These are phyloP conservation scores for Populus hybrid DNA, from an alignment of 441 rosid genomes.

Conservation along the genomic window DNA sequence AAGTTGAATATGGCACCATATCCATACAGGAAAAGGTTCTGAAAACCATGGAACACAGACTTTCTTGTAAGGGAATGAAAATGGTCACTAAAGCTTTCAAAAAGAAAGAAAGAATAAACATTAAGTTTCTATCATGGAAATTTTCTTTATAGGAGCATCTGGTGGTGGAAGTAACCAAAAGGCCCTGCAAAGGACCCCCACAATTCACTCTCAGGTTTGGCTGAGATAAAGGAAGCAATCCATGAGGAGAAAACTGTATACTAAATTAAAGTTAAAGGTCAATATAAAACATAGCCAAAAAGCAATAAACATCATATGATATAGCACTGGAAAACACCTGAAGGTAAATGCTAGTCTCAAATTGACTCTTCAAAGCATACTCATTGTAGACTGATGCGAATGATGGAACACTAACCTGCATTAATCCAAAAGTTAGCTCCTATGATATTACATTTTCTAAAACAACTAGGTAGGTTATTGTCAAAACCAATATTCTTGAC, in stretches of 20 bases:
- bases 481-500: background rate
- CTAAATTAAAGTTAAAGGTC: background rate
- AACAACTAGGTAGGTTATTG: background rate
- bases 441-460: background rate
- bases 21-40: slow-evolving; percentile 94
- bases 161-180: background rate
- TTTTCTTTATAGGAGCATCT: background rate
- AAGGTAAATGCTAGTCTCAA: slow-evolving; percentile 96
- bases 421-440: slow-evolving; percentile 24
- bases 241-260: background rate
- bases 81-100: slow-evolving; percentile 1
- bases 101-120: background rate
- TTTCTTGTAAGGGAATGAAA: background rate
- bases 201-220: background rate
- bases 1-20: slow-evolving; percentile 99
- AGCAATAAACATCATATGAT: background rate
- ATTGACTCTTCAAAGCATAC: slow-evolving; percentile 94
- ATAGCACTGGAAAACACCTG: slow-evolving; percentile 48
- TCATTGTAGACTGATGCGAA: slow-evolving; percentile 97
- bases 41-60: slow-evolving; percentile 22
- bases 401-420: slow-evolving; percentile 91
- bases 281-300: background rate
- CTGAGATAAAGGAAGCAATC: slow-evolving; percentile 5
- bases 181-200: background rate
- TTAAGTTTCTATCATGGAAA: background rate